Conservation (phyloP, 192 early-diverging fungal genomes). For the Coemansia sp. region DNA sequence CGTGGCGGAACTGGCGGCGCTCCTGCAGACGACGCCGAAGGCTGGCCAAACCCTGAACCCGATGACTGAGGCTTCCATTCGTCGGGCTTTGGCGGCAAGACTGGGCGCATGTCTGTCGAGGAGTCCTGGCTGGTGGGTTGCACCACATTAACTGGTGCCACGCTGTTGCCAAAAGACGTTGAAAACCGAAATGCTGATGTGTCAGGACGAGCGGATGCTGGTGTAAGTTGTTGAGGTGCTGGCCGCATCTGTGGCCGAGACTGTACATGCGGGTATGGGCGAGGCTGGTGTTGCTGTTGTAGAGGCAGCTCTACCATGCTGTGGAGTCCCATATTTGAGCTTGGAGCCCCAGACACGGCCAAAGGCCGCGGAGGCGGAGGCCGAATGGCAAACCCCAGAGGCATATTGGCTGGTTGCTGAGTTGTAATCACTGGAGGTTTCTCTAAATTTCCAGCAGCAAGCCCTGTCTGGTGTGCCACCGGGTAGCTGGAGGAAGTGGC, state of each 20-base stretch:
- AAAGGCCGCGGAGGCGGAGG: not conserved
- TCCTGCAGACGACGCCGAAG: not conserved
- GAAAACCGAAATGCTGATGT: slow-evolving; percentile 15
- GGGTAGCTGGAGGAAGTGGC: too few relatives aligned
- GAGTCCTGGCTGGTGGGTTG: too few relatives aligned
- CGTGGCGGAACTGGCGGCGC: slow-evolving; percentile 19
- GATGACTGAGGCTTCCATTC: slow-evolving; percentile 23
- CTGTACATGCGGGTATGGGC: not conserved
- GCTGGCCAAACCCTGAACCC: not conserved
- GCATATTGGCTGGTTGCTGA: not conserved
- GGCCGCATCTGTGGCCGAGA: slow-evolving; percentile 7
- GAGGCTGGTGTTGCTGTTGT: slow-evolving; percentile 3
- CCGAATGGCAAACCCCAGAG: slow-evolving; percentile 1
- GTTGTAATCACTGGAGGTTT: not conserved
- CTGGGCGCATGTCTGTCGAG: not conserved
- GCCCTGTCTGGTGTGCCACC: too few relatives aligned
- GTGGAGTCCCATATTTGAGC: slow-evolving; percentile 1
- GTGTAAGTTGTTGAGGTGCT: too few relatives aligned
- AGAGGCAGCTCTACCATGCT: slow-evolving; percentile 3
- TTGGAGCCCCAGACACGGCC: not conserved
- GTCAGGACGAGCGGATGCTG: not conserved
- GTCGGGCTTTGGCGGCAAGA: slow-evolving; percentile 47
- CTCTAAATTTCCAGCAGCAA: too few relatives aligned
- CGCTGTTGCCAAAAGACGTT: slow-evolving; percentile 19
- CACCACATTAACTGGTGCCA: not conserved